Base-by-base conservation (phyloP, 805 yeast genomes). In the Suhomyces vadensis region DNA sequence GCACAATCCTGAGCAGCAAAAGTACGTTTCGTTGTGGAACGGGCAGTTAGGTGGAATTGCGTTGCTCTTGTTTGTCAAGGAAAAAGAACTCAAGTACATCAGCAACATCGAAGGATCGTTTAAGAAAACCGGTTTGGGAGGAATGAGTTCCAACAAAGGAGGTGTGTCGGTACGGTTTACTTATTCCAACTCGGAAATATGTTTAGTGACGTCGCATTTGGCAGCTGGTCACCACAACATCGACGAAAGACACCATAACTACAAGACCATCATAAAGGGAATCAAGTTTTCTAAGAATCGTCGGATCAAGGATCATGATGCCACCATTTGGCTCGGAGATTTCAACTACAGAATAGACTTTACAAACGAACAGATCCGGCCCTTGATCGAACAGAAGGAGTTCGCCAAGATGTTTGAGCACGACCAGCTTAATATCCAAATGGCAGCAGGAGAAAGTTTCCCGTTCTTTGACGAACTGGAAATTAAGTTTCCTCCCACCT, bases 41-140 rank as follows among this genome's bases (percentile, higher is more conserved):
- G 88, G 84, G 48, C 95, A 89, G 55, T 65, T 92, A 46, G 97
- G 97, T 14, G 98, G 98, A 1, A 74, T 92, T 11, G 78, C 87
- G 17, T 60, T 85, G 35, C 69, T 90, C 48, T 67, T 94, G 17
- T 91, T 83, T 40, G 78, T 83, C 6, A 79, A 79, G 45, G 79
- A 78, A 33, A 61, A 69, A 1, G 78, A 79, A 46, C 55, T 77
- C 5, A 47, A 73, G 8, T 69, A 75, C 39, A 75, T 90, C 25
- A 74, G 79, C 33, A 77, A 80, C 39, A 73, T 90, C 21, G 86
- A 82, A 54, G 82, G 91, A 1, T 77, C 85, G 26, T 78, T 82
- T 29, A 91, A 88, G 54, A 92, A 92, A 56, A 91, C 98, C 0
- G 99, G 99, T 0, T 75, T 92, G 40, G 95, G 96, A 24, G 99